A percentile compares a stretch with the other conserved stretches of the same genome.
Conservation (phyloP, 2,329 filamentous ascomycete species). For the Sordariomycetes sp. region DNA sequence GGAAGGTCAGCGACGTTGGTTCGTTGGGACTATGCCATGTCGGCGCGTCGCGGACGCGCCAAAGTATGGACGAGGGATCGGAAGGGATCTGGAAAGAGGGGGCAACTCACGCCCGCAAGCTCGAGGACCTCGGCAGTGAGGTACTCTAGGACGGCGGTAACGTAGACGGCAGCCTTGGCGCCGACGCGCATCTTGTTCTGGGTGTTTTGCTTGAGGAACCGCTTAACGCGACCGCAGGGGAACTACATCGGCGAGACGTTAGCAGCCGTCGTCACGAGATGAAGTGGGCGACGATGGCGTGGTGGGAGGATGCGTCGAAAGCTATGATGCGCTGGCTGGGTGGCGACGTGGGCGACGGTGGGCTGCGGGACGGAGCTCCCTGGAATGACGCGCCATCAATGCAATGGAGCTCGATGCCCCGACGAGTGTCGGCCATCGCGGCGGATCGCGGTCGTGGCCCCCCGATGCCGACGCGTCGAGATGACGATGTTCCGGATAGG, state of each 20-base stretch:
- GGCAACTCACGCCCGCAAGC: slow-evolving; percentile 64
- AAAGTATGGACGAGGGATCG: neutral
- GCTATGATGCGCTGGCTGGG: neutral
- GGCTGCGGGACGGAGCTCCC: neutral
- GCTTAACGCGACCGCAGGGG: slow-evolving; percentile 98
- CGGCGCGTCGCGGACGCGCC: neutral
- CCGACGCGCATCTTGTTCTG: slow-evolving; percentile 99
- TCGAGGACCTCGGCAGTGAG: slow-evolving; percentile 96
- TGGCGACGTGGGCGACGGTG: neutral
- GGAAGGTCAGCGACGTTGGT: slow-evolving; percentile 9
- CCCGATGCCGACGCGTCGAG: slow-evolving; percentile 7
- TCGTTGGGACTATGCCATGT: neutral
- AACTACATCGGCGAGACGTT: slow-evolving; percentile 46
- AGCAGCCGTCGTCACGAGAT: slow-evolving; percentile 7
- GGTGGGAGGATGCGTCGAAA: neutral
- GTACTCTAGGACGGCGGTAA: slow-evolving; percentile 96
- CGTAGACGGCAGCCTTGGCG: slow-evolving; percentile 95
- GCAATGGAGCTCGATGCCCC: neutral
- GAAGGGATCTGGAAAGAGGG: neutral
- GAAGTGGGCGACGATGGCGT: neutral
- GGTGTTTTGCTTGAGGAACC: slow-evolving; percentile 97
- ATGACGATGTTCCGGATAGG: slow-evolving; percentile 2
- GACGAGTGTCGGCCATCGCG: neutral
- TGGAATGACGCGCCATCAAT: neutral
- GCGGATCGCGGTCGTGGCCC: neutral